Conservation (phyloP, 768 basidiomycete genomes). For the Boletus coccyginus region DNA sequence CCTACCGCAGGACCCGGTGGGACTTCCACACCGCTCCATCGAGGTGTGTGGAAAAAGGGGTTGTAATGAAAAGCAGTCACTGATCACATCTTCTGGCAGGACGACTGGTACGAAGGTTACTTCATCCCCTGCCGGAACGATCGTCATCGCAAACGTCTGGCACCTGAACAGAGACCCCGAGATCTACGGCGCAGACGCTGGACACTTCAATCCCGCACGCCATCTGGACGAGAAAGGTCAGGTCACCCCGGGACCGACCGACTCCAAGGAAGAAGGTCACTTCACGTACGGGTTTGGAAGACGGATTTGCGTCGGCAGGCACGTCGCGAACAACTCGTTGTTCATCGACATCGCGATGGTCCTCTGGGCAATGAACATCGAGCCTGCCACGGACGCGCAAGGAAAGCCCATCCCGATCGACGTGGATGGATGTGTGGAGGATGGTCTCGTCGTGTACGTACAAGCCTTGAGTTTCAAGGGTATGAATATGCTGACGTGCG, state of each 20-base stretch:
- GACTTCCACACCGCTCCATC: conserved; percentile 3
- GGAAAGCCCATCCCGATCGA: conserved; percentile 4
- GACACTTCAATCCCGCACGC: conserved; percentile 39
- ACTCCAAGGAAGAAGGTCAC: conserved; percentile 17
- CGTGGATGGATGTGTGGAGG: conserved; percentile 6
- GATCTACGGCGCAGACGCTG: conserved; percentile 47
- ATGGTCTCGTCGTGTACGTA: conserved; percentile 6
- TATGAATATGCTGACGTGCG: background rate
- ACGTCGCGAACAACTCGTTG: conserved; percentile 33
- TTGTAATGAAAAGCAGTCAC: background rate
- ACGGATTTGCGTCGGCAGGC: conserved; percentile 32
- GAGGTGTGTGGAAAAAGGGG: background rate
- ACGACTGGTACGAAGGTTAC: conserved; percentile 23
- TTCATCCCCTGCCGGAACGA: conserved; percentile 23
- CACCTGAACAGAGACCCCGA: conserved; percentile 37
- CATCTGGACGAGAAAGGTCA: conserved; percentile 1
- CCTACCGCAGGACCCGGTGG: background rate
- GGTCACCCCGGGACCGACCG: background rate
- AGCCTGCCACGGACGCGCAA: background rate
- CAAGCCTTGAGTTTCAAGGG: background rate
- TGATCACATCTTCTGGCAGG: conserved; percentile 7
- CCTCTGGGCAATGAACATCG: conserved; percentile 26
- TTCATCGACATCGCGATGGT: conserved; percentile 34
- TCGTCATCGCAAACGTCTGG: conserved; percentile 12
- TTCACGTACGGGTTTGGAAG: conserved; percentile 7